Base-by-base conservation (phyloP, 2,329 filamentous ascomycete genomes). In the Venturia asperata region DNA sequence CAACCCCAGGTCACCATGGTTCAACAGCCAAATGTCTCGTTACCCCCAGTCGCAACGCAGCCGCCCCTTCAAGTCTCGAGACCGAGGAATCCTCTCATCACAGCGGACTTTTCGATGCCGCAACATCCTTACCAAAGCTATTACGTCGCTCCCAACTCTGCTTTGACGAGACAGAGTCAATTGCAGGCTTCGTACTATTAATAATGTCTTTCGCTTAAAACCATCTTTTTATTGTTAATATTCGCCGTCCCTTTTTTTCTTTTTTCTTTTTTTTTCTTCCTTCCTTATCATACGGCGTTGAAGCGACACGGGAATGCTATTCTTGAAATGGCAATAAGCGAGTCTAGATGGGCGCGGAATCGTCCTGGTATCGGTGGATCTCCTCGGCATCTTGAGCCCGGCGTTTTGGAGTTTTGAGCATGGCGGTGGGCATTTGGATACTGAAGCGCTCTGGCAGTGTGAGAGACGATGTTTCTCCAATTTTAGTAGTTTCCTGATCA, bases 41-140 rank as follows among this genome's bases (percentile, higher is more conserved):
- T 74, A 74, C 2, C 83, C 82, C 7, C 83, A 86, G 49, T 77
- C 87, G 6, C 93, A 93, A 71, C 90, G 90, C 1, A 63, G 47
- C n/a, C 45, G 5, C 62, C 43, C 6, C 47, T 43, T 27, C 60
- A 21, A 62, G 60, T 58, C 4, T 42, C 39, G 21, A 61, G 60
- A n/a, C 60, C 62, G 47, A 37, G 62, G 6, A 63, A 63, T 39
- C 76, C 93, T 47, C 82, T 87, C 69, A 85, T 84, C 30, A 81
- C 81, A 30, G 90, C 89, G 0, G 89, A 94, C 72, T 94, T 94
- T 73, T 87, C 82, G 30, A 80, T 88, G 69, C 87, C 89, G 4
- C 87, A 91, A 68, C 90, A 92, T 75, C 90, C 91, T 0, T 95
- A 94, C 72, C 87, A 91, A 72, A 86, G 87, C 62, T 87, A 87